Evolutionary conservation across 78 protist genomes (phyloP), one percentile per base, ranked within the genome.

Genomic region (Anaeramoeba flamelloides): DNA sequence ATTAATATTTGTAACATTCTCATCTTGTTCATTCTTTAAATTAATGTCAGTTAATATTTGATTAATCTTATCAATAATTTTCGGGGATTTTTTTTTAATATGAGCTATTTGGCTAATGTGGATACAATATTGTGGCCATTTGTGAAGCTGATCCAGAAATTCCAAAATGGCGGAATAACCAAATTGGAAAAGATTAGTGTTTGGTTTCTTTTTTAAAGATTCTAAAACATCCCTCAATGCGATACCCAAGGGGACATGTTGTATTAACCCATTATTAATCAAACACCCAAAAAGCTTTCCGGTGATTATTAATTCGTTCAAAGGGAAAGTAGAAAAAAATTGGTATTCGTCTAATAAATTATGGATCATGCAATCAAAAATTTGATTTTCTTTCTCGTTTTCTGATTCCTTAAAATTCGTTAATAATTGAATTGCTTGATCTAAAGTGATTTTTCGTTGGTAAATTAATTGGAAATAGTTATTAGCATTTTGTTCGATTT

Each of bases 341-440:
- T 87, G 86, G 78, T 92, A 90, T 82, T 95, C 99, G 79, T 92
- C 96, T 74, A 93, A 89, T 33, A 95, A 87, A 78, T 90, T 88
- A 79, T 89, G 93, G 80, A 95, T 84, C 88, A 94, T 87, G 86
- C 95, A 94, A 53, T 74, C 82, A 4, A 79, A 89, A 30, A 94
- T 77, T 39, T 84, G 82, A 77, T 86, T 83, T 34, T 88, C 94
- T 33, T 83, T 64, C 40, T 40, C 1, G 2, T 3, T 0, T 75
- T 8, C 8, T 30, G 33, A 0, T n/a, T n/a, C n/a, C n/a, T n/a
- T n/a, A n/a, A n/a, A n/a, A n/a, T n/a, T n/a, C n/a, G n/a, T n/a
- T n/a, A n/a, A n/a, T n/a, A n/a, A n/a, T n/a, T n/a, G n/a, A n/a
- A n/a, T n/a, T n/a, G n/a, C n/a, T n/a, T n/a, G n/a, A n/a, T n/a